phyloP scores from a whole-genome alignment of 2,329 filamentous ascomycete genomes.

The Botrytis aclada region DNA sequence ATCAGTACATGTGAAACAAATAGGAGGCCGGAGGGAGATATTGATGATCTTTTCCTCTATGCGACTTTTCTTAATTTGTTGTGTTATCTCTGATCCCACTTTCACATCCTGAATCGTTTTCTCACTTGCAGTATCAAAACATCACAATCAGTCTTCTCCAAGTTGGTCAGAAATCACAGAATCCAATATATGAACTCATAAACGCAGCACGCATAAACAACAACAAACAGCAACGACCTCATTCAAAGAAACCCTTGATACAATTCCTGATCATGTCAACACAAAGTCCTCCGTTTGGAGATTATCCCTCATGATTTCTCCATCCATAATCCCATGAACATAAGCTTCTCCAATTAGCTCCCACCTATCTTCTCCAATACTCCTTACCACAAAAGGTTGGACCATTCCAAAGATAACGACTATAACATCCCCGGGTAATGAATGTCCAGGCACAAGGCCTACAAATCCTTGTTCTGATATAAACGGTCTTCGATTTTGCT shows the following conservation, averaged over 20 bases:
- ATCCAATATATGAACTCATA: neutral
- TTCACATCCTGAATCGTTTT: neutral
- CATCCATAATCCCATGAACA: slow-evolving; percentile 15
- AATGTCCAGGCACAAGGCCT: slow-evolving; percentile 14
- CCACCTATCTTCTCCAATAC: neutral
- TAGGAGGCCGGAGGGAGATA: neutral
- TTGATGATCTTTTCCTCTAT: neutral
- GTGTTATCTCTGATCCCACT: neutral
- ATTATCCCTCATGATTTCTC: slow-evolving; percentile 1
- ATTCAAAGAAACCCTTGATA: neutral
- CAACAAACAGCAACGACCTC: neutral
- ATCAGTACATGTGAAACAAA: neutral
- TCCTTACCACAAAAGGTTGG: slow-evolving; percentile 19
- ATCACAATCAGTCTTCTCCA: neutral
- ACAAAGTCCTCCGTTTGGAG: neutral
- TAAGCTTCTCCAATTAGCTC: slow-evolving; percentile 16
- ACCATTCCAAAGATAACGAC: slow-evolving; percentile 20
- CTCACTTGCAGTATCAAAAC: neutral
- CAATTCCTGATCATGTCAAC: neutral
- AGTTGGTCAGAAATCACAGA: neutral
- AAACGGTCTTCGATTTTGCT: slow-evolving; percentile 16
- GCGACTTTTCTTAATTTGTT: neutral
- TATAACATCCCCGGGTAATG: slow-evolving; percentile 14
- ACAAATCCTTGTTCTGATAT: slow-evolving; percentile 21
- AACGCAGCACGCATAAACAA: neutral